Evolutionary conservation across 495 filamentous ascomycete genomes (phyloP).

Genomic region (Chaetomium tenue): DNA sequence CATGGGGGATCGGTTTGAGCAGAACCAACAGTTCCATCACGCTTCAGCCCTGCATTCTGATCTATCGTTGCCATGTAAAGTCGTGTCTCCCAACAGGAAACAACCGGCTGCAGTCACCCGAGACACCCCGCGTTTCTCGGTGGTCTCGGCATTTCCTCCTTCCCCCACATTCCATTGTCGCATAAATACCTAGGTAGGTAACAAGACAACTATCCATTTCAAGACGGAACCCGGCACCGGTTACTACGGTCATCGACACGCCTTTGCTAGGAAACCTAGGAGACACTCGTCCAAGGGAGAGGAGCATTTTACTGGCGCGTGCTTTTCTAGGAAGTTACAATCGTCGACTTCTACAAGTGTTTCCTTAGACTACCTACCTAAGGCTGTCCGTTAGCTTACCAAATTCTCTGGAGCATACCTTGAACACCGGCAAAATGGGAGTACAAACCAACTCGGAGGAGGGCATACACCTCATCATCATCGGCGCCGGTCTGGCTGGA

Average conservation of each 20-base stretch:
- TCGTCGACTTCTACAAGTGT: background rate
- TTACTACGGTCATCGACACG: no score
- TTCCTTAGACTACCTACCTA: no score
- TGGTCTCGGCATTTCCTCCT: background rate
- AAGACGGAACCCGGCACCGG: no score
- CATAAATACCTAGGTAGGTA: background rate
- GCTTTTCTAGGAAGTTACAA: background rate
- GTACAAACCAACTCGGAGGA: constrained; percentile 3
- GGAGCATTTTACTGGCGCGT: background rate
- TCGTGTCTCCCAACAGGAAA: no score
- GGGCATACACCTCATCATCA: constrained; percentile 45
- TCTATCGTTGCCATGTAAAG: background rate
- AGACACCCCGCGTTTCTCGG: constrained; percentile 1
- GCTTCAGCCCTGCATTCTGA: background rate
- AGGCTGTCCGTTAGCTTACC: no score
- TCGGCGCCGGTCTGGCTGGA: constrained; percentile 59
- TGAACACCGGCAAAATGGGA: constrained; percentile 5
- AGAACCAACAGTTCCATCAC: background rate
- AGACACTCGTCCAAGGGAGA: no score
- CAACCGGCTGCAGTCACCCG: no score
- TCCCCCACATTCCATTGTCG: background rate
- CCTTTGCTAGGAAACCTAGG: no score
- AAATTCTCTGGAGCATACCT: background rate
- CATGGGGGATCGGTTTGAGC: background rate
- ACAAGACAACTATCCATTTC: no score